Evolutionary conservation across 2,329 filamentous ascomycete species (phyloP), one percentile per base, ranked within the genome.

Genomic region (Colletotrichum limetticola): DNA sequence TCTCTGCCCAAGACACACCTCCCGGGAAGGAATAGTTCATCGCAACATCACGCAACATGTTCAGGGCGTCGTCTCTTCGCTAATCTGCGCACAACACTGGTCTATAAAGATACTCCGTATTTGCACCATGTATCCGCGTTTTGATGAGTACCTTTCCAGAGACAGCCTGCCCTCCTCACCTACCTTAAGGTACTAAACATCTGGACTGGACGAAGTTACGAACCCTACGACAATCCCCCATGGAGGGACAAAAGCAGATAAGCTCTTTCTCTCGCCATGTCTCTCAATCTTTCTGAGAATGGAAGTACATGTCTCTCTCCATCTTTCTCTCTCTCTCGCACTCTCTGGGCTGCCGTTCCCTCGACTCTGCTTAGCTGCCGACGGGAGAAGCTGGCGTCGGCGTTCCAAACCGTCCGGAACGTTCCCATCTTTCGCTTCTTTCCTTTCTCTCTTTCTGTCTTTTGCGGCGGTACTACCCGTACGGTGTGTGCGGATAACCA

Each of bases 1-100:
- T 65, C 46, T 65, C 32, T 70, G 55, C 66, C 66, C 60, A 72
- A 72, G 66, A 72, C 70, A 72, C 60, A 65, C 70, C 70, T 72
- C 70, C 66, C 26, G 42, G 60, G 56, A 46, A 16, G 66, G 70
- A 46, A 64, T 70, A 60, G 70, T 56, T n/a, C 42, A 16, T 72
- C 32, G 32, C 55, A 66, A 70, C 68, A 67, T 71, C 68, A 71
- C 68, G 55, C 66, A 72, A 72, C 42, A 63, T 32, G 58, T 22
- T 5, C 46, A 32, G 30, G 46, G 16, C 55, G 52, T 22, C 65
- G 52, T 22, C 65, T 49, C 46, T 46, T 42, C 63, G 57, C 58
- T 68, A 68, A 68, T 72, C 58, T 68, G 7, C 52, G 28, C 28
- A 9, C 42, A 16, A 63, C 19, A 53, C 28, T n/a, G 19, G 19